Percentiles rank a stretch among this genome's conserved stretches.
phyloP scores from a whole-genome alignment of 768 basidiomycete genomes.

The Hericium rajendrae region DNA sequence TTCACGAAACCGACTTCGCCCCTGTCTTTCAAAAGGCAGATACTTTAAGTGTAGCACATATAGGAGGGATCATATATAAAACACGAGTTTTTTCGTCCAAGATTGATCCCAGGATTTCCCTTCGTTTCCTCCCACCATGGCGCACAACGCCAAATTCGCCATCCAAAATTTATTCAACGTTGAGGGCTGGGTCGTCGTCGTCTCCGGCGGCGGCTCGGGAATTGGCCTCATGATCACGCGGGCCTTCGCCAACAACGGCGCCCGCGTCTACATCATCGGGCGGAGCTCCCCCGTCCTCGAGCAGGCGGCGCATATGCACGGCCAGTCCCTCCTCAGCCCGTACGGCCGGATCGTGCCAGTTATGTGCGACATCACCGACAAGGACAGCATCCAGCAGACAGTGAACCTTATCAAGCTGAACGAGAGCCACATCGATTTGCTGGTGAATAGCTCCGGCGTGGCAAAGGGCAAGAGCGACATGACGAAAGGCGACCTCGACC shows the following conservation, averaged over 20 bases:
- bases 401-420: conserved; percentile 16
- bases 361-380: conserved; percentile 19
- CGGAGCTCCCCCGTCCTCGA: conserved; percentile 26
- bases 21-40: no score
- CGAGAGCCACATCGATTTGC: conserved; percentile 23
- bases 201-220: conserved; percentile 26
- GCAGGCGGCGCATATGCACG: conserved; percentile 18
- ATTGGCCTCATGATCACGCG: conserved; percentile 35
- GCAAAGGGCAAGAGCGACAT: conserved; percentile 15
- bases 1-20: no score
- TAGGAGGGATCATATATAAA: no score
- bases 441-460: conserved; percentile 26
- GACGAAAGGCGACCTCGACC: conserved; percentile 20
- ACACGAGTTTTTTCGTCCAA: background rate
- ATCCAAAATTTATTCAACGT: conserved; percentile 20
- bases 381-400: conserved; percentile 19
- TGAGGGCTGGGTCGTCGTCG: conserved; percentile 20
- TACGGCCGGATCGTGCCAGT: conserved; percentile 23
- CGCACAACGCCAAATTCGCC: conserved; percentile 16
- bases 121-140: background rate
- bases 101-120: background rate
- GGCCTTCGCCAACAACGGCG: conserved; percentile 33
- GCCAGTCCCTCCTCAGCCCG: conserved; percentile 18
- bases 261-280: conserved; percentile 31
- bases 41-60: no score